These are phyloP conservation scores for Tetrapisispora pingtungensis DNA, from an alignment of 805 yeast species.

Conservation along the genomic window DNA sequence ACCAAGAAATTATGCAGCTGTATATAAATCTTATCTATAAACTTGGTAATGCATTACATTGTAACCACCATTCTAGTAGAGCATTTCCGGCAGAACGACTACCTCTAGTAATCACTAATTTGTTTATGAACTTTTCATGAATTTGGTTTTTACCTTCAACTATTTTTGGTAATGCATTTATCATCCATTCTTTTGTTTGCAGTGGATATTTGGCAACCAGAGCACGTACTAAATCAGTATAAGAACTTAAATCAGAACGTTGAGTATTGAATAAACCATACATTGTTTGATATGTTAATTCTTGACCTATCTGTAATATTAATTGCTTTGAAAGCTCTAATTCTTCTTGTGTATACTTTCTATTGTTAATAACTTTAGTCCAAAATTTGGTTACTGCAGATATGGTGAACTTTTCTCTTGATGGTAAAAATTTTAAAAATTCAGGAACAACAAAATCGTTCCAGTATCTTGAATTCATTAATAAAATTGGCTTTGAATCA, in stretches of 20 bases:
- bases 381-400: slow-evolving; percentile 45
- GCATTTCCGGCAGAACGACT: slow-evolving; percentile 49
- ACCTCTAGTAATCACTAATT: slow-evolving; percentile 55
- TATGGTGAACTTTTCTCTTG: slow-evolving; percentile 43
- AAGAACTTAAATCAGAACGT: slow-evolving; percentile 53
- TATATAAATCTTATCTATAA: neutral
- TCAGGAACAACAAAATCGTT: slow-evolving; percentile 21
- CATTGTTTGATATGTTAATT: slow-evolving; percentile 28
- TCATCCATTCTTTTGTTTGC: slow-evolving; percentile 41
- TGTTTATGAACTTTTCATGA: slow-evolving; percentile 42
- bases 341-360: slow-evolving; percentile 37
- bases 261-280: slow-evolving; percentile 39
- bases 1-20: no score
- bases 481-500: slow-evolving; percentile 39
- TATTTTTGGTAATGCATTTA: slow-evolving; percentile 19
- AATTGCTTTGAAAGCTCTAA: slow-evolving; percentile 28
- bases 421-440: slow-evolving; percentile 25
- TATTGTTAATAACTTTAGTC: slow-evolving; percentile 38
- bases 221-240: slow-evolving; percentile 41
- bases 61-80: slow-evolving; percentile 56
- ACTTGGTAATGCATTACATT: slow-evolving; percentile 38
- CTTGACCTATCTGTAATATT: slow-evolving; percentile 18
- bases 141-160: slow-evolving; percentile 18
- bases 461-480: slow-evolving; percentile 29
- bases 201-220: slow-evolving; percentile 42